Base-by-base conservation (phyloP, 2,329 filamentous ascomycete species). In the Neopestalotiopsis sp. region DNA sequence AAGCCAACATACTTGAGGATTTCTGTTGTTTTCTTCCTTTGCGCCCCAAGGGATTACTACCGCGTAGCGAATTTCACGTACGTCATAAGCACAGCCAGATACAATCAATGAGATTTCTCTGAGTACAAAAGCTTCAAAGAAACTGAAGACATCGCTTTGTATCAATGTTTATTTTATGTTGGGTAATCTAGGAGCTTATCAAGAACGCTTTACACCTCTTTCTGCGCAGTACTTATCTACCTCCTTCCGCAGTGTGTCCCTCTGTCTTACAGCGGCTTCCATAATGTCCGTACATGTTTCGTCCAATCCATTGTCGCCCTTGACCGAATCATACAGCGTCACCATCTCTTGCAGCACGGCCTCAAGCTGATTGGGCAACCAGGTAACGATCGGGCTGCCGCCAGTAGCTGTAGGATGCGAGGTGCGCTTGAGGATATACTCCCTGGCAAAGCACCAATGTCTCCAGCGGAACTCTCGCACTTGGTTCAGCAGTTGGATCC, bases 361-460 rank as follows among this genome's bases (percentile, higher is more conserved):
- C 71, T 89, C 86, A 61, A 95, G 85, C 83, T 95, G 93, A 79
- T 95, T 95, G 2, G 93, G 93, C 71, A 95, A 81, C 93, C 93
- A 95, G 2, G 92, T 95, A 17, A 95, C 92, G 70, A 95, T 95
- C 3, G 93, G 93, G 73, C 90, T 93, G 20, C 93, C 93, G 2
- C 93, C 93, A 0, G 93, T 95, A 0, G 93, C 93, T 1, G 91
- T 94, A 0, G 93, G 92, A 77, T 95, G 92, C 24, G 83, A 84
- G 0, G 91, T 94, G 75, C 89, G 88, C 84, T 94, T 94, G 71
- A 95, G 86, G 74, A 95, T 95, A 77, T 95, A 95, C 84, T 95
- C 92, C 69, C 92, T 86, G 1, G 92, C 93, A 77, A 95, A 95
- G 78, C 92, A 93, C 93, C 93, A 95, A 80, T 95, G 93, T 7